Percentiles rank a stretch among this genome's conserved stretches.
phyloP scores from a whole-genome alignment of 257 asterid species.

The Fraxinus quadrangulata region DNA sequence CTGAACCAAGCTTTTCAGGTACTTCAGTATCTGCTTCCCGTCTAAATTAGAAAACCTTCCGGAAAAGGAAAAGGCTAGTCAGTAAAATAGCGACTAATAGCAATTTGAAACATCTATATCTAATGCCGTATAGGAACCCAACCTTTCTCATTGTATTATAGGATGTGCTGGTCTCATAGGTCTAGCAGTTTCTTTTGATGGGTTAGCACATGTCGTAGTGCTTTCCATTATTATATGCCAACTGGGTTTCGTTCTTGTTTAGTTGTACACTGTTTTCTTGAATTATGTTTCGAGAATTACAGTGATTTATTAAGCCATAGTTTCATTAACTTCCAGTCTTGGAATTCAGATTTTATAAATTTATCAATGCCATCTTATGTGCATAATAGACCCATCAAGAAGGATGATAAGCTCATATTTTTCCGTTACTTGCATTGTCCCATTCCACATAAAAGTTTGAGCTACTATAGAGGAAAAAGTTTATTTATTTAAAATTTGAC shows the following conservation, averaged over 20 bases:
- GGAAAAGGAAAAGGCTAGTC: not conserved
- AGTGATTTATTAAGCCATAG: not conserved
- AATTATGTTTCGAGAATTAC: not conserved
- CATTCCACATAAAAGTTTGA: not conserved
- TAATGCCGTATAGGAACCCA: not conserved
- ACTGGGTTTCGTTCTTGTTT: not conserved
- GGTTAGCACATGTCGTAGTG: not conserved
- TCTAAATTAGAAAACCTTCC: slow-evolving; percentile 4
- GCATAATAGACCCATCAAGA: not conserved
- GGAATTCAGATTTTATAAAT: not conserved
- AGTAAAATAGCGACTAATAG: not conserved
- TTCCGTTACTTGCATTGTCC: not conserved
- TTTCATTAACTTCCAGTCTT: not conserved
- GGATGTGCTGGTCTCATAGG: not conserved
- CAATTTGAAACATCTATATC: not conserved
- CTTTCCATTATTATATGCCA: not conserved
- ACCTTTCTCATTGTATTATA: not conserved
- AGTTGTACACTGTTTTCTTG: not conserved
- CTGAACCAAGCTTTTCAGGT: slow-evolving; percentile 85
- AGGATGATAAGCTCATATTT: not conserved
- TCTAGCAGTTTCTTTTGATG: not conserved
- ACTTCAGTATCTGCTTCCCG: slow-evolving; percentile 16
- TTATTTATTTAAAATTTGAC: not conserved
- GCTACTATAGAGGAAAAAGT: not conserved
- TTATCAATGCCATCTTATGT: not conserved